Evolutionary conservation across 306 rosid genomes (phyloP).

Genomic region (Quercus engelmannii): DNA sequence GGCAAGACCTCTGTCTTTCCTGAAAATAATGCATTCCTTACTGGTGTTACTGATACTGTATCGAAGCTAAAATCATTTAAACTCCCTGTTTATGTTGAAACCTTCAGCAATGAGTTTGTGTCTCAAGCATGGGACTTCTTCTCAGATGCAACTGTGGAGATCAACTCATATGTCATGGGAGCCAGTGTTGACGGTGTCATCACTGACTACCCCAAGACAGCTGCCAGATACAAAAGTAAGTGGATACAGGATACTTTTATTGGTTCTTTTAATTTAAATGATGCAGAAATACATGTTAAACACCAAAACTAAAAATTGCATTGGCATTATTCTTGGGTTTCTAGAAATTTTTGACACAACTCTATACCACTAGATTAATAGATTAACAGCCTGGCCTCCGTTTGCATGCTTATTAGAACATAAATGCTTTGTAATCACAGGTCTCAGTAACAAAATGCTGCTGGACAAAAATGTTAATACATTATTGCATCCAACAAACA

Average conservation of each 20-base stretch:
- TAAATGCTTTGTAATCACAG: too few species aligned
- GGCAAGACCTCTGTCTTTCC: slow-evolving; percentile 58
- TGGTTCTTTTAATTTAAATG: not conserved
- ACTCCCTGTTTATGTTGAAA: slow-evolving; percentile 69
- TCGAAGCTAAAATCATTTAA: slow-evolving; percentile 37
- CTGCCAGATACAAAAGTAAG: slow-evolving; percentile 88
- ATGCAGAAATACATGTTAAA: not conserved
- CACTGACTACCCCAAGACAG: slow-evolving; percentile 78
- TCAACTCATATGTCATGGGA: slow-evolving; percentile 54
- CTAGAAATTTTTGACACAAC: not conserved
- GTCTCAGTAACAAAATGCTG: too few species aligned
- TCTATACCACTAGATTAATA: too few species aligned
- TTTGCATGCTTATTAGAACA: too few species aligned
- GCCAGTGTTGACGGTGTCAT: slow-evolving; percentile 55
- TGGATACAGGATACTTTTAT: slow-evolving; percentile 4
- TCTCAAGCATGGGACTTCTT: slow-evolving; percentile 95
- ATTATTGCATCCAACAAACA: too few species aligned
- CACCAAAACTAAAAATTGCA: not conserved
- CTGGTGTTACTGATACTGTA: slow-evolving; percentile 30
- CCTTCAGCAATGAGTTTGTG: slow-evolving; percentile 84
- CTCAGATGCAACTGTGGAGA: slow-evolving; percentile 83
- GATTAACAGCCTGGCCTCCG: too few species aligned
- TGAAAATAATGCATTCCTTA: slow-evolving; percentile 12
- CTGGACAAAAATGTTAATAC: too few species aligned
- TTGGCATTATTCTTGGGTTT: not conserved